Percentiles rank a stretch among this genome's conserved stretches.
Evolutionary conservation across 805 yeast species (phyloP).

Genomic region (Metschnikowia reukaufii): DNA sequence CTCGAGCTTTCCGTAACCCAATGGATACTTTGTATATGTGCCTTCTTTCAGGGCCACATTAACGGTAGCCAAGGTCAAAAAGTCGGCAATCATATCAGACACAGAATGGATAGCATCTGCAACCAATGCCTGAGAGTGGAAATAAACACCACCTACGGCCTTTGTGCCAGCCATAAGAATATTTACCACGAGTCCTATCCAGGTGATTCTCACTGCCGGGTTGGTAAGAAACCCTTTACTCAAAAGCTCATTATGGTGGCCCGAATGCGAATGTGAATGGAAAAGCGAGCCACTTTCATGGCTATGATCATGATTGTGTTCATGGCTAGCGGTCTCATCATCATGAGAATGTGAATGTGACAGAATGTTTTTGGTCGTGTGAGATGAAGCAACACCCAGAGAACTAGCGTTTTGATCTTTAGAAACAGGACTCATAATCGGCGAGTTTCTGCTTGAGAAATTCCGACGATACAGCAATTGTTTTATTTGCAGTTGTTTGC

Average conservation of each 20-base stretch:
- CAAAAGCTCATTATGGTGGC: conserved; percentile 44
- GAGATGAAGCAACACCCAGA: neutral
- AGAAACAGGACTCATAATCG: neutral
- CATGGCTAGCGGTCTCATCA: conserved; percentile 1
- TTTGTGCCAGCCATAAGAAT: conserved; percentile 84
- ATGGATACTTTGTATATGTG: conserved; percentile 66
- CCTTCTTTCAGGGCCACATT: conserved; percentile 61
- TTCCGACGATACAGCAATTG: neutral
- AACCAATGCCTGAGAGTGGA: conserved; percentile 90
- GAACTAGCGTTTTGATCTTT: neutral
- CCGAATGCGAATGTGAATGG: conserved; percentile 31
- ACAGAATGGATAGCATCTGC: conserved; percentile 96
- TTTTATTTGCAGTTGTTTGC: neutral
- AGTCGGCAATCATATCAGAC: conserved; percentile 86
- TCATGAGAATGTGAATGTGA: conserved; percentile 8
- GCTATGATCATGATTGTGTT: conserved; percentile 16
- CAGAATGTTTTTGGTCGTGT: neutral
- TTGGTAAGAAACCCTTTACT: conserved; percentile 41
- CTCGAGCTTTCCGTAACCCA: conserved; percentile 92
- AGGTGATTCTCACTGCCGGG: conserved; percentile 90
- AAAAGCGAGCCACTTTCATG: conserved; percentile 25
- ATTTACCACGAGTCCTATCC: conserved; percentile 85
- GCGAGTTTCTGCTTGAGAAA: neutral
- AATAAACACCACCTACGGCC: conserved; percentile 83
- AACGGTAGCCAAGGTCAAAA: conserved; percentile 86